Conservation (phyloP, 208 protist species). For the Strigomonas culicis region DNA sequence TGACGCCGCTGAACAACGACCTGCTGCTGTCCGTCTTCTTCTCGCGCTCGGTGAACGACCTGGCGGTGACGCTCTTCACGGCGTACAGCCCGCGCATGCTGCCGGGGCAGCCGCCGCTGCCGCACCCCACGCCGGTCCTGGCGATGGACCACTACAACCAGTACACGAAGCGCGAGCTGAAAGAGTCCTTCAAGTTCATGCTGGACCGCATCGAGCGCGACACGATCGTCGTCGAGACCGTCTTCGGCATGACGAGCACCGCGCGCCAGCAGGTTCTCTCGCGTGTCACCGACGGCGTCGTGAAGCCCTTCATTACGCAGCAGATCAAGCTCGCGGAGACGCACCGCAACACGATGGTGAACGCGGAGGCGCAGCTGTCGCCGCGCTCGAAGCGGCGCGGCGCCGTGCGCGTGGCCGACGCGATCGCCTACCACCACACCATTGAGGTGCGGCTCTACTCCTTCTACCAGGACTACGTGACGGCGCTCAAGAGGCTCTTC, state of each 20-base stretch:
- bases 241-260: conserved; percentile 72
- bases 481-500: conserved; percentile 52
- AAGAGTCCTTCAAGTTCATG: conserved; percentile 60
- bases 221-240: conserved; percentile 75
- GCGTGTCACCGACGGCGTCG: conserved; percentile 69
- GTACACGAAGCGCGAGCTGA: conserved; percentile 50
- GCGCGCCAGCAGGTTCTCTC: conserved; percentile 77
- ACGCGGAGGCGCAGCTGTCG: conserved; percentile 52
- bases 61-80: conserved; percentile 60
- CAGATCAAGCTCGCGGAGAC: conserved; percentile 78
- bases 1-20: conserved; percentile 61
- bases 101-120: conserved; percentile 43
- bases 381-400: conserved; percentile 60
- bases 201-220: conserved; percentile 66
- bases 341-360: conserved; percentile 42
- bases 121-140: conserved; percentile 22
- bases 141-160: conserved; percentile 72
- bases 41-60: conserved; percentile 60
- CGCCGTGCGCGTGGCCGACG: conserved; percentile 53
- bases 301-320: conserved; percentile 73
- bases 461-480: conserved; percentile 63
- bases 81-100: conserved; percentile 65
- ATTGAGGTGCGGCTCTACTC: conserved; percentile 58
- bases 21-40: conserved; percentile 71
- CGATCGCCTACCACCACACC: conserved; percentile 72